Conservation (phyloP, 2,329 filamentous ascomycete genomes). For the Alternaria postmessia region DNA sequence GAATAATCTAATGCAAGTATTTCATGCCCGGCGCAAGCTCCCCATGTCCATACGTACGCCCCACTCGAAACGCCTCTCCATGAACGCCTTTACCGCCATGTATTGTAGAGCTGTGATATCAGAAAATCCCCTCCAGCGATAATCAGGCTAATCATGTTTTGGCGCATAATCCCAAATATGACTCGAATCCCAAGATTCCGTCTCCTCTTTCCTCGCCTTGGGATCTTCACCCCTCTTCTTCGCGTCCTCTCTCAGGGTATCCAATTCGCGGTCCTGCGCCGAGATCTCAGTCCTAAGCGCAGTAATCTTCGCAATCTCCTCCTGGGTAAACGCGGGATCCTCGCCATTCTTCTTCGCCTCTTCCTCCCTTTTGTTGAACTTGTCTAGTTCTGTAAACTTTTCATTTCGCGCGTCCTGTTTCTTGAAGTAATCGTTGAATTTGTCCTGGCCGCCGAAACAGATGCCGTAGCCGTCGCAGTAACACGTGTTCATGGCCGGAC, state of each 20-base stretch:
- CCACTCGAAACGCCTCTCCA: conserved; percentile 21
- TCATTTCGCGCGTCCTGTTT: conserved; percentile 54
- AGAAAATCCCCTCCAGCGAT: not conserved
- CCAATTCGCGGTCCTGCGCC: conserved; percentile 40
- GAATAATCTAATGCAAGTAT: not conserved
- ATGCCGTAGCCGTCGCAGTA: conserved; percentile 72
- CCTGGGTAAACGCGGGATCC: conserved; percentile 28
- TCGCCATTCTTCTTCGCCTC: conserved; percentile 44
- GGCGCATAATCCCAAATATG: conserved; percentile 50
- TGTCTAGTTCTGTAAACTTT: conserved; percentile 51
- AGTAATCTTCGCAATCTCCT: conserved; percentile 29
- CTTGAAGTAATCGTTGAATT: conserved; percentile 61
- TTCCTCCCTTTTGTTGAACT: conserved; percentile 50
- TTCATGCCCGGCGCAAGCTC: not conserved
- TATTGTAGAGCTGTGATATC: not conserved
- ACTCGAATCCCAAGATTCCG: conserved; percentile 43
- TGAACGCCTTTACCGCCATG: conserved; percentile 8
- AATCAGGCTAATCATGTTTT: conserved; percentile 19
- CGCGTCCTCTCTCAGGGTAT: conserved; percentile 39
- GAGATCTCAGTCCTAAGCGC: conserved; percentile 32
- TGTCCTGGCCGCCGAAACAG: conserved; percentile 63
- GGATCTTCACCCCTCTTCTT: conserved; percentile 46
- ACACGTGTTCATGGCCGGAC: conserved; percentile 54
- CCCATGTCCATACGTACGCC: not conserved
- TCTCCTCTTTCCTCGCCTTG: conserved; percentile 42